Conservation (phyloP, 2,329 filamentous ascomycete genomes). For the Hymenoscyphus linearis region DNA sequence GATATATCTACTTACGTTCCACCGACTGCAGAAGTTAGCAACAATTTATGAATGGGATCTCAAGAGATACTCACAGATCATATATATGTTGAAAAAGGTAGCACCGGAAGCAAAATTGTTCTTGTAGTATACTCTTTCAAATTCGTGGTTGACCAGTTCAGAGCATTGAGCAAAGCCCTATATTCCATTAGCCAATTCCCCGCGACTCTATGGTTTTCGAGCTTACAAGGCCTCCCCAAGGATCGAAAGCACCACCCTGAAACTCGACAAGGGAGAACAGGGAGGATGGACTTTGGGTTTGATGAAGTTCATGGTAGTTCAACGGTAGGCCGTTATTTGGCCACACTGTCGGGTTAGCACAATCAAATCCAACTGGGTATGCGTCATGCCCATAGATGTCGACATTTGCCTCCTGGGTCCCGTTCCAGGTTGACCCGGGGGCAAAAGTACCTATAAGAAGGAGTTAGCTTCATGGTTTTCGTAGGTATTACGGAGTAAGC, state of each 20-base stretch:
- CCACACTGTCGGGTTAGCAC: conserved; percentile 49
- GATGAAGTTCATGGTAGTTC: conserved; percentile 48
- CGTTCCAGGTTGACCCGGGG: conserved; percentile 25
- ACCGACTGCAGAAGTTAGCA: conserved; percentile 44
- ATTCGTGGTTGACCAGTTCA: conserved; percentile 63
- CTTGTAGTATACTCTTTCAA: conserved; percentile 75
- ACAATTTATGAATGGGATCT: conserved; percentile 41
- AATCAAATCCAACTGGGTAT: conserved; percentile 43
- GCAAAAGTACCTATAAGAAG: conserved; percentile 23
- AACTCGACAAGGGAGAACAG: conserved; percentile 59
- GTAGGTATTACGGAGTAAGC: neutral
- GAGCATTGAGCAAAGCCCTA: conserved; percentile 62
- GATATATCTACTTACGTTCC: conserved; percentile 47
- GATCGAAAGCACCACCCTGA: conserved; percentile 67
- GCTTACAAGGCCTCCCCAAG: conserved; percentile 58
- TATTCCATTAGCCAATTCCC: conserved; percentile 2
- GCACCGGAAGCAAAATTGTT: conserved; percentile 63
- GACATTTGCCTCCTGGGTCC: conserved; percentile 28
- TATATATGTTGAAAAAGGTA: conserved; percentile 68
- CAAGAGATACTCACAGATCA: conserved; percentile 44
- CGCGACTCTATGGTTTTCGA: neutral
- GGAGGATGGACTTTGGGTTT: conserved; percentile 57
- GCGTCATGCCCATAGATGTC: conserved; percentile 37
- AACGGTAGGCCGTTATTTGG: conserved; percentile 51
- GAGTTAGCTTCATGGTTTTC: neutral